phyloP scores from a whole-genome alignment of 139 green algal genomes.

The Micractinium conductrix region DNA sequence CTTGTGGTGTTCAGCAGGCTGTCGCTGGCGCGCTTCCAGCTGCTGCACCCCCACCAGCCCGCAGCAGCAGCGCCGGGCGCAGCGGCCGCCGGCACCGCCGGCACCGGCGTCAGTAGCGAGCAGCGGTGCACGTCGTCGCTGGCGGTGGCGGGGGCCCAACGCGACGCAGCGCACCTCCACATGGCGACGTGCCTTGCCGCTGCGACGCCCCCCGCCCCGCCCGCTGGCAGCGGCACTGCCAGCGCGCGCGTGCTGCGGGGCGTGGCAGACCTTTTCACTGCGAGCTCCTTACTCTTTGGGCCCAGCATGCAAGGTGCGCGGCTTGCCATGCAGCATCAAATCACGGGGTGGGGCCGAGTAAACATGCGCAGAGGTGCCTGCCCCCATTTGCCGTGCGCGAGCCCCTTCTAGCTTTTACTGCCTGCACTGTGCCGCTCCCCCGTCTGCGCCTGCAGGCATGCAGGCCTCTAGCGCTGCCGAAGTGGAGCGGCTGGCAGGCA shows the following conservation, averaged over 20 bases:
- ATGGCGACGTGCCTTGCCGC: slow-evolving; percentile 42
- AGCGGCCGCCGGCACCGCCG: background rate
- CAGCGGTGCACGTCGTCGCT: slow-evolving; percentile 19
- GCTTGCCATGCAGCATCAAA: too few species aligned
- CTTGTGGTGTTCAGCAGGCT: slow-evolving; percentile 60
- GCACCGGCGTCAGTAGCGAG: background rate
- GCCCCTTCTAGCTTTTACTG: too few species aligned
- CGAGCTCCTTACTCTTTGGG: slow-evolving; percentile 38
- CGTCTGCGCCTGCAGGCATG: slow-evolving; percentile 11
- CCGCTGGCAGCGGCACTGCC: background rate
- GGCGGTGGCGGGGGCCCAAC: slow-evolving; percentile 32
- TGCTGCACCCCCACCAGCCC: slow-evolving; percentile 51
- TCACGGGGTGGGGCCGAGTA: too few species aligned
- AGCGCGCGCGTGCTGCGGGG: slow-evolving; percentile 23
- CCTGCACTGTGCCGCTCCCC: too few species aligned
- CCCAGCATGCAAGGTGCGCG: slow-evolving; percentile 21
- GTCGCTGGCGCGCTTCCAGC: slow-evolving; percentile 50
- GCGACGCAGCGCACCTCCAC: slow-evolving; percentile 38
- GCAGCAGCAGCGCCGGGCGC: background rate
- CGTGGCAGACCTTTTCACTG: slow-evolving; percentile 42
- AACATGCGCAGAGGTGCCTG: too few species aligned
- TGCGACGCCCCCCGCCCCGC: slow-evolving; percentile 9
- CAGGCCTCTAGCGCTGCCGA: slow-evolving; percentile 26
- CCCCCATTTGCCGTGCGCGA: too few species aligned
- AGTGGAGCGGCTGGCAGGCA: slow-evolving; percentile 45